Evolutionary conservation across 768 basidiomycete genomes (phyloP), one percentile per base, ranked within the genome.

Genomic region (Tylopilus plumbeoviolaceoides): DNA sequence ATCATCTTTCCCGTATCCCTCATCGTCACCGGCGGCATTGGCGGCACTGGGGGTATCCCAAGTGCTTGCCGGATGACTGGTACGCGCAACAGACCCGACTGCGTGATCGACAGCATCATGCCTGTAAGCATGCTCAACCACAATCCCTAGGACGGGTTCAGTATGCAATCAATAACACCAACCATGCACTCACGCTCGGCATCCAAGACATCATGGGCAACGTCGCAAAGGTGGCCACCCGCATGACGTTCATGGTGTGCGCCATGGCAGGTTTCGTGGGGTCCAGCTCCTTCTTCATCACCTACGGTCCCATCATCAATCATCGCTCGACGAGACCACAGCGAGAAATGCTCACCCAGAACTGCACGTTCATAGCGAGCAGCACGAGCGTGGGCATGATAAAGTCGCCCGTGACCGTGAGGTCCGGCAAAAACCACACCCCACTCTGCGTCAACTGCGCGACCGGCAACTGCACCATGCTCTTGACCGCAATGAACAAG

Each of bases 361-460:
- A 79, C 58, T 91, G 88, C 8, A 78, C 31, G 56, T 92, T 86
- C 51, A 91, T 85, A 33, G 75, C 73, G 56, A 75, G 74, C 54
- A 79, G 81, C 55, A 70, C 74, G 17, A 77, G 71, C 27, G 80
- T 60, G 0, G 95, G 93, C 41, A 98, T 73, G 21, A 88, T 68
- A 59, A 80, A 87, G 47, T 79, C 83, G 12, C 93, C 91, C 64
- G 91, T 90, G n/a, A 76, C 66, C 0, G 92, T 91, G 57, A 98
- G 70, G 69, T 98, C 88, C 0, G 84, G 83, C 36, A 95, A 67
- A 71, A 84, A 83, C 42, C 69, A 74, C 28, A 92, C 67, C 0
- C 95, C 93, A 53, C 90, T 92, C 55, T 83, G 73, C 58, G 79
- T 77, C 62, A 98, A 67, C 72, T 92, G 91, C 48, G 77, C 76